phyloP scores from a whole-genome alignment of 768 basidiomycete genomes.

The Megacollybia marginata region DNA sequence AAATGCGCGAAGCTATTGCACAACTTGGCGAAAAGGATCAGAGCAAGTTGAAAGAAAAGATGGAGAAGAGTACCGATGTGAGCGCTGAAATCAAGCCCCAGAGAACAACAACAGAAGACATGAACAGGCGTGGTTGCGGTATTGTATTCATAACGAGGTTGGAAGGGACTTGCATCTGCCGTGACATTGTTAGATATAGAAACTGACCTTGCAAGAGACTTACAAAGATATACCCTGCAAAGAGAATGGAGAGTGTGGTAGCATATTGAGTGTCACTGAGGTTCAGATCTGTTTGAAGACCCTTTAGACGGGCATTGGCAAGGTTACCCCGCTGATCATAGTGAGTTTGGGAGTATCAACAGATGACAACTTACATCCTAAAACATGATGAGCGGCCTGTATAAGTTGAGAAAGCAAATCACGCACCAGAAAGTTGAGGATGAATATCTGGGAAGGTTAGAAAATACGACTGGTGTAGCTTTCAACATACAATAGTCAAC shows the following conservation, averaged over 20 bases:
- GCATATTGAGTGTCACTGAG: slow-evolving; percentile 17
- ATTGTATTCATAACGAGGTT: slow-evolving; percentile 25
- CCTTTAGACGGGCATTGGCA: slow-evolving; percentile 15
- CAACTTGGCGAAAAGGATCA: slow-evolving; percentile 2
- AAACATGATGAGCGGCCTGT: not conserved
- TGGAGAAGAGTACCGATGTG: slow-evolving; percentile 19
- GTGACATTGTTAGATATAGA: not conserved
- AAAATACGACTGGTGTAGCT: not conserved
- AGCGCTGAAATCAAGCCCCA: slow-evolving; percentile 30
- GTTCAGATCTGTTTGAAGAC: slow-evolving; percentile 15
- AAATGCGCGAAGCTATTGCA: slow-evolving; percentile 18
- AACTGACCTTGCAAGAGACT: not conserved
- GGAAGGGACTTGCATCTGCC: slow-evolving; percentile 15
- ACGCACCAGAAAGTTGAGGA: slow-evolving; percentile 8
- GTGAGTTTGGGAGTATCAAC: not conserved
- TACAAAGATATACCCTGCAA: slow-evolving; percentile 16
- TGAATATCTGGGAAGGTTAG: slow-evolving; percentile 5
- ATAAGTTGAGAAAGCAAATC: not conserved
- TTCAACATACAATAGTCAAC: slow-evolving; percentile 4
- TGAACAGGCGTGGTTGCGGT: slow-evolving; percentile 19
- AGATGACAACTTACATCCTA: slow-evolving; percentile 1
- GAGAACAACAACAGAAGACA: slow-evolving; percentile 17
- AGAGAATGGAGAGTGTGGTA: slow-evolving; percentile 16
- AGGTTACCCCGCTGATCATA: slow-evolving; percentile 7
- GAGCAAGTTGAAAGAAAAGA: not conserved